phyloP scores from a whole-genome alignment of 2,329 filamentous ascomycete genomes.

The Colletotrichum destructivum region DNA sequence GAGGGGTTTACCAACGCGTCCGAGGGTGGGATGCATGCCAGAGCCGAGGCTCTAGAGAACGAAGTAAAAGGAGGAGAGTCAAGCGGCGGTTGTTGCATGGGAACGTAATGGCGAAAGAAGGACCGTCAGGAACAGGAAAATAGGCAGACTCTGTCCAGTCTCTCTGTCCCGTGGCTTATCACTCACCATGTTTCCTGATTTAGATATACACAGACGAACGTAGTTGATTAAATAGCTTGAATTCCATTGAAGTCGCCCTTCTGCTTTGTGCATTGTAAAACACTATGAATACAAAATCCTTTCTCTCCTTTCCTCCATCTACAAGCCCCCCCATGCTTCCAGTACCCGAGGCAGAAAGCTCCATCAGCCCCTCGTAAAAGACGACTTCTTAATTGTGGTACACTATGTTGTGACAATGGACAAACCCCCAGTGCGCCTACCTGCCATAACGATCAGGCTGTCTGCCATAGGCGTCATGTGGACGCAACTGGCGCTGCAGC shows the following conservation, averaged over 20 bases:
- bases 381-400: slow-evolving; percentile 15
- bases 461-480: slow-evolving; percentile 61
- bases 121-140: too few species aligned
- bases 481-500: slow-evolving; percentile 59
- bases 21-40: slow-evolving; percentile 57
- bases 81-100: neutral
- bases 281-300: slow-evolving; percentile 25
- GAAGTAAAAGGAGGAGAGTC: neutral
- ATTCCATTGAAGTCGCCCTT: slow-evolving; percentile 1
- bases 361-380: slow-evolving; percentile 3
- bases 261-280: slow-evolving; percentile 19
- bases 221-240: neutral
- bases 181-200: neutral
- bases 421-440: slow-evolving; percentile 44
- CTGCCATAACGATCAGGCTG: slow-evolving; percentile 62
- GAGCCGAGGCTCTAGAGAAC: slow-evolving; percentile 31
- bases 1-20: slow-evolving; percentile 53
- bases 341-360: slow-evolving; percentile 7
- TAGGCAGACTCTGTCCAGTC: neutral
- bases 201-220: neutral
- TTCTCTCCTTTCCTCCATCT: slow-evolving; percentile 12
- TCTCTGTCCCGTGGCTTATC: too few species aligned
- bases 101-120: too few species aligned
- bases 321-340: neutral
- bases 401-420: neutral